phyloP scores from a whole-genome alignment of 345 rosid genomes.

The Brassica napus region DNA sequence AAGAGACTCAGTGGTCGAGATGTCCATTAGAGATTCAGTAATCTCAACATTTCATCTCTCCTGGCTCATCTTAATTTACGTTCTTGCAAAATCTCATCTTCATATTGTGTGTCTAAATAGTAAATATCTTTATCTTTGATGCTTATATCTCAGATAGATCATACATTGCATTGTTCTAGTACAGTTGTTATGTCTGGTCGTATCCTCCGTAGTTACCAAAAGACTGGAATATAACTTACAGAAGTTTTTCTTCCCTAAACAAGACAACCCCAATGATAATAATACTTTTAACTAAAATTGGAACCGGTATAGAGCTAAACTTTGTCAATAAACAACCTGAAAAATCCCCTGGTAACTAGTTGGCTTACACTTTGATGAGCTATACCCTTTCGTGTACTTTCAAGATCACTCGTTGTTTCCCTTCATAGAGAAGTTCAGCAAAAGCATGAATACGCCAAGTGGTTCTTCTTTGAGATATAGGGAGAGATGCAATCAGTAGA shows the following conservation, averaged over 20 bases:
- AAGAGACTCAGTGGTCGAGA: not conserved
- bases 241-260: slow-evolving; percentile 27
- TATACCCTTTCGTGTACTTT: slow-evolving; percentile 18
- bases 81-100: not conserved
- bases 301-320: slow-evolving; percentile 20
- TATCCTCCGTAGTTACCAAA: not conserved
- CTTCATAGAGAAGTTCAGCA: slow-evolving; percentile 46
- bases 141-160: not conserved
- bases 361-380: slow-evolving; percentile 32
- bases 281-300: slow-evolving; percentile 16
- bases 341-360: slow-evolving; percentile 2
- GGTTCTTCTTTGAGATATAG: slow-evolving; percentile 85
- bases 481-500: slow-evolving; percentile 67
- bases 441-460: slow-evolving; percentile 89
- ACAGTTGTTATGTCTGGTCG: too few relatives aligned
- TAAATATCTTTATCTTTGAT: not conserved
- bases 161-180: not conserved
- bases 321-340: slow-evolving; percentile 10
- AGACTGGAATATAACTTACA: slow-evolving; percentile 14
- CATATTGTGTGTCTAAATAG: not conserved
- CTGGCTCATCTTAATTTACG: not conserved
- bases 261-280: slow-evolving; percentile 29
- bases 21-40: not conserved
- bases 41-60: not conserved
- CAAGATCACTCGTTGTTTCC: slow-evolving; percentile 15